Base-by-base conservation (phyloP, 108 stramenopile genomes). In the Seminavis robusta region DNA sequence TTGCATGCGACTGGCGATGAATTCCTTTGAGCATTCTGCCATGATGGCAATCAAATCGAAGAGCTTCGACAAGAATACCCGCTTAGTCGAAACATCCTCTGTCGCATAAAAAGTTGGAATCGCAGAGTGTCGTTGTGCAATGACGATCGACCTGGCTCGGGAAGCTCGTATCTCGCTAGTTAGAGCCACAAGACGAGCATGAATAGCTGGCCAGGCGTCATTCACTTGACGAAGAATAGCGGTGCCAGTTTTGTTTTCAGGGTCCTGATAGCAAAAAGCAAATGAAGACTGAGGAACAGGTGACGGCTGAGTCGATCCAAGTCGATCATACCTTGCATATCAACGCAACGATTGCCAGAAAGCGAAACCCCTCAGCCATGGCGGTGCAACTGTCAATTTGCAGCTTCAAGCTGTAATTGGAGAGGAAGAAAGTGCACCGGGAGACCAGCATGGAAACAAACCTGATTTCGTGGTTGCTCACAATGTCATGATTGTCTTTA, bases 171-270 rank as follows among this genome's bases (percentile, higher is more conserved):
- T 53, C 6, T 51, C 11, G 10, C 54, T 53, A 6, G 53, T 33
- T 7, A 69, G n/a, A 0, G 48, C 41, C 0, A 20, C 21, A 3
- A 69, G 56, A 11, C 67, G 37, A 25, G 67, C 67, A 25, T 59
- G 47, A 1, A 69, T 44, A 10, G 67, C 60, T 3, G 67, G 67
- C 67, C 67, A 69, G 24, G 59, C 48, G 16, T 32, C 42, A 7
- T 59, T 59, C n/a, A 59, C 59, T 29, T 69, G 67, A 27, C 59
- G 52, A 25, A 69, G 52, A 37, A 69, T 34, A 7, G 67, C 30
- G 30, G 60, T 69, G 37, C 36, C 30, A 0, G 61, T 55, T 1
- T 28, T n/a, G 8, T 42, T 42, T 19, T 27, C 42, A 19, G 44
- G 36, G 38, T 59, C 57, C 66, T 66, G 33, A 20, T 7, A 30